Evolutionary conservation across 371 early-diverging fungal species (phyloP), one percentile per base, ranked within the genome.

Genomic region (Aphelidium insulamus): DNA sequence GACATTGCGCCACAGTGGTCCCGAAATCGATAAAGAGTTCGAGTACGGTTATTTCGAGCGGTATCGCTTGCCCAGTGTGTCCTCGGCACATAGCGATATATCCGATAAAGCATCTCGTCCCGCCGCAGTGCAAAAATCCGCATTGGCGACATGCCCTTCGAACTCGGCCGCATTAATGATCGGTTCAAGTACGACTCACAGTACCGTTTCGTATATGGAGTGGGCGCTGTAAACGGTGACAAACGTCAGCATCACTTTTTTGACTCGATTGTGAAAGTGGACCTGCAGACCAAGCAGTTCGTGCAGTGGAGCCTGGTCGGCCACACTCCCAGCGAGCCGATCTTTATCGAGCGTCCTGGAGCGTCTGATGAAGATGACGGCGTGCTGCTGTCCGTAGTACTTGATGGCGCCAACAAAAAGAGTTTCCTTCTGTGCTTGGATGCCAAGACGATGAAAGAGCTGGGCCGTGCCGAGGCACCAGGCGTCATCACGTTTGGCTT

Each of bases 361-460:
- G 38, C 10, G 14, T 46, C 41, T 17, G 57, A 53, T 18, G 81
- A 80, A 47, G 80, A 77, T 48, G 64, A 64, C 20, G 82, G 80
- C 28, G 73, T 65, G 11, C 26, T 81, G 11, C 38, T 79, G 22
- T 69, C 71, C 29, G 53, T 78, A 28, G 73, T 81, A 7, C 57
- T 76, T 33, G 69, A 81, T 41, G 57, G 69, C 29, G 54, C 53
- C 40, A 54, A 57, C 8, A 54, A 64, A 38, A 55, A 51, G 11
- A 73, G 72, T 22, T 79, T 76, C 38, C 36, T 81, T 14, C 43
- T 81, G 23, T 52, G 77, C 0, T 47, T 81, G 46, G 72, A 79
- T 38, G 75, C 82, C 14, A 41, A 41, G 8, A 56, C 66, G 7
- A 48, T 81, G 30, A 32, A 48, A 10, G 77, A 72, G 34, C 33